Percentiles rank a stretch among this genome's conserved stretches.
phyloP scores from a whole-genome alignment of 1,284 basidiomycete species.

The Anthracocystis panici-leucophaei region DNA sequence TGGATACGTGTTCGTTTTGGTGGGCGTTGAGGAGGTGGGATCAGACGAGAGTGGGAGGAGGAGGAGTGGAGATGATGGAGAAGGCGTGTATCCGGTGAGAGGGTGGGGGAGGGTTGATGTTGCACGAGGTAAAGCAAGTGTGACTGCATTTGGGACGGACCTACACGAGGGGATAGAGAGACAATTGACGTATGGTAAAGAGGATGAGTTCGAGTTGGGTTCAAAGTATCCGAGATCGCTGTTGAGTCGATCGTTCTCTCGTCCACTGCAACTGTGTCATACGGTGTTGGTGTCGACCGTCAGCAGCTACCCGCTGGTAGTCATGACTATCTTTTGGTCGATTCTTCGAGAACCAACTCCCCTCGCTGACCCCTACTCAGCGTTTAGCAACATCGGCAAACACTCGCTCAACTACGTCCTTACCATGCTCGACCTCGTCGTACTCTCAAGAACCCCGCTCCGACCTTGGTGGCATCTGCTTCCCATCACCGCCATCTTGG shows the following conservation, averaged over 20 bases:
- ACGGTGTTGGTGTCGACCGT: slow-evolving; percentile 45
- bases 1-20: slow-evolving; percentile 45
- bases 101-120: slow-evolving; percentile 30
- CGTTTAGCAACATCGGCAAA: slow-evolving; percentile 76
- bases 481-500: slow-evolving; percentile 73
- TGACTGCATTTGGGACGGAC: slow-evolving; percentile 26
- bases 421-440: slow-evolving; percentile 76
- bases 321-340: slow-evolving; percentile 78
- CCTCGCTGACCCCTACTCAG: slow-evolving; percentile 76
- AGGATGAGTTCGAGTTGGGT: slow-evolving; percentile 23
- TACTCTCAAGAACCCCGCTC: slow-evolving; percentile 72
- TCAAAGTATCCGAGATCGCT: slow-evolving; percentile 33
- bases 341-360: slow-evolving; percentile 70
- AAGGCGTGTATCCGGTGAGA: slow-evolving; percentile 37
- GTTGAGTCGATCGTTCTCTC: slow-evolving; percentile 21
- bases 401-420: slow-evolving; percentile 77
- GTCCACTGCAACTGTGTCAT: slow-evolving; percentile 38
- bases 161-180: slow-evolving; percentile 29
- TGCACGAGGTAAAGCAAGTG: slow-evolving; percentile 19
- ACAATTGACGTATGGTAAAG: slow-evolving; percentile 14
- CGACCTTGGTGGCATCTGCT: slow-evolving; percentile 75
- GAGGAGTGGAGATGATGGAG: slow-evolving; percentile 33
- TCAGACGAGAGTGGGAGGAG: background rate
- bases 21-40: slow-evolving; percentile 27
- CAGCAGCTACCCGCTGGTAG: slow-evolving; percentile 74